Percentiles rank a stretch among this genome's conserved stretches.
phyloP scores from a whole-genome alignment of 2,329 filamentous ascomycete species.

The Penicillium polonicum region DNA sequence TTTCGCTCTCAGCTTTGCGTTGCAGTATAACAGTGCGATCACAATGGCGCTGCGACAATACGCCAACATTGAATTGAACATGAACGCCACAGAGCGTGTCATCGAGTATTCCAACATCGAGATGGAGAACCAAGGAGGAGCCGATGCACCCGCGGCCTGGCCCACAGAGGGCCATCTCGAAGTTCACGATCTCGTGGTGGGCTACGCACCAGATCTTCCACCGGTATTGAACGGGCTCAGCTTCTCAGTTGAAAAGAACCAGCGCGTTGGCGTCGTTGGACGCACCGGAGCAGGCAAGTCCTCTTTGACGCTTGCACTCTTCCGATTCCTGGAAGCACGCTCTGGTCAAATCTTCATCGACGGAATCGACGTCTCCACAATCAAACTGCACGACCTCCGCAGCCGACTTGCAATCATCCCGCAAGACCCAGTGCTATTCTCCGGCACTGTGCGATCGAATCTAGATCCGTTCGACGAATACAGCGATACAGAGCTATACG shows the following conservation, averaged over 20 bases:
- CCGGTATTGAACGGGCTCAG: slow-evolving; percentile 27
- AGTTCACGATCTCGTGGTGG: slow-evolving; percentile 69
- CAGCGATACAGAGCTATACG: slow-evolving; percentile 65
- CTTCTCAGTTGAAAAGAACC: slow-evolving; percentile 28
- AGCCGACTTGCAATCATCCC: slow-evolving; percentile 78
- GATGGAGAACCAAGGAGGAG: slow-evolving; percentile 27
- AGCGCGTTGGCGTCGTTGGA: slow-evolving; percentile 35
- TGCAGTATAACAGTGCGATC: slow-evolving; percentile 67
- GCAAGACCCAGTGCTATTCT: slow-evolving; percentile 79
- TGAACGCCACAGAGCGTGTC: slow-evolving; percentile 43
- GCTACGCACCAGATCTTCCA: slow-evolving; percentile 69
- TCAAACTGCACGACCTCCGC: slow-evolving; percentile 57
- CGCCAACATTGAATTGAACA: slow-evolving; percentile 63
- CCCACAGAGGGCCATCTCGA: slow-evolving; percentile 64
- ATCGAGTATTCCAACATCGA: slow-evolving; percentile 54
- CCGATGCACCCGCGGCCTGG: slow-evolving; percentile 31
- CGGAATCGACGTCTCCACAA: slow-evolving; percentile 50
- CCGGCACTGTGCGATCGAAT: slow-evolving; percentile 72
- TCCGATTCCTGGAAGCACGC: slow-evolving; percentile 32
- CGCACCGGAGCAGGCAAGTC: slow-evolving; percentile 39
- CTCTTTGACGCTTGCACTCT: slow-evolving; percentile 32
- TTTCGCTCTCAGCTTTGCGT: slow-evolving; percentile 71
- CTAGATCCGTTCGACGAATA: slow-evolving; percentile 74
- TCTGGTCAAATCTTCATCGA: slow-evolving; percentile 32
- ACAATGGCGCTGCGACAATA: slow-evolving; percentile 68